These are phyloP conservation scores for Penicillium sp. DNA, from an alignment of 2,329 filamentous ascomycete species.

Conservation along the genomic window DNA sequence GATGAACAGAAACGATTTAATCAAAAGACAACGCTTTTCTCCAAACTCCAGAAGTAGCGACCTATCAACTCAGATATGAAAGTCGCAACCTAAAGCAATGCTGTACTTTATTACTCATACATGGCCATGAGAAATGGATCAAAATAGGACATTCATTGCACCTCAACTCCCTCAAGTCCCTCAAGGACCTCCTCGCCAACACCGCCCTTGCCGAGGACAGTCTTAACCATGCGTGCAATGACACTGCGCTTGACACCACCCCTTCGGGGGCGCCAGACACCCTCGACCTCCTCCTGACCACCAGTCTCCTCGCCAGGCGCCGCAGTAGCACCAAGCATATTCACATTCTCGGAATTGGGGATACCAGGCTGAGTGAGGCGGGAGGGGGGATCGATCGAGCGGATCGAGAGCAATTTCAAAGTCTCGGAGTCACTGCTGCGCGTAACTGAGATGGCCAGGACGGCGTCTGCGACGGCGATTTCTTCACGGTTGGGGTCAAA, in stretches of 20 bases:
- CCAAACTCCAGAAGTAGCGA: constrained; percentile 9
- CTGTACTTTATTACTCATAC: neutral
- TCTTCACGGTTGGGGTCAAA: constrained; percentile 93
- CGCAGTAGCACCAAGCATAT: constrained; percentile 46
- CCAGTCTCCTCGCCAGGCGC: constrained; percentile 43
- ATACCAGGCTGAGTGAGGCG: constrained; percentile 70
- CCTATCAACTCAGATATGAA: constrained; percentile 1
- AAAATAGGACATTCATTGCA: constrained; percentile 2
- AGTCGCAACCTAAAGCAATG: neutral
- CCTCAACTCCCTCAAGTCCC: constrained; percentile 68
- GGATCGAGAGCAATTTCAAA: constrained; percentile 65
- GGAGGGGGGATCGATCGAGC: constrained; percentile 73
- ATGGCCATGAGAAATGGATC: neutral
- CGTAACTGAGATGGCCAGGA: constrained; percentile 79
- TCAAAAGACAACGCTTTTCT: constrained; percentile 9
- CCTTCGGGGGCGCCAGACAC: constrained; percentile 82
- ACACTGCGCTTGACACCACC: constrained; percentile 78
- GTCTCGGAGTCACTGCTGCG: constrained; percentile 38
- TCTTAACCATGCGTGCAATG: constrained; percentile 71
- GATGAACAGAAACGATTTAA: constrained; percentile 6
- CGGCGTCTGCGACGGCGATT: constrained; percentile 85
- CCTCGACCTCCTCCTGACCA: constrained; percentile 58
- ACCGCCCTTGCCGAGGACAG: constrained; percentile 72
- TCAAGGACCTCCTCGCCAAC: constrained; percentile 84
- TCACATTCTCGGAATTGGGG: constrained; percentile 62